phyloP scores from a whole-genome alignment of 768 basidiomycete genomes.

The Collybiopsis confluens region DNA sequence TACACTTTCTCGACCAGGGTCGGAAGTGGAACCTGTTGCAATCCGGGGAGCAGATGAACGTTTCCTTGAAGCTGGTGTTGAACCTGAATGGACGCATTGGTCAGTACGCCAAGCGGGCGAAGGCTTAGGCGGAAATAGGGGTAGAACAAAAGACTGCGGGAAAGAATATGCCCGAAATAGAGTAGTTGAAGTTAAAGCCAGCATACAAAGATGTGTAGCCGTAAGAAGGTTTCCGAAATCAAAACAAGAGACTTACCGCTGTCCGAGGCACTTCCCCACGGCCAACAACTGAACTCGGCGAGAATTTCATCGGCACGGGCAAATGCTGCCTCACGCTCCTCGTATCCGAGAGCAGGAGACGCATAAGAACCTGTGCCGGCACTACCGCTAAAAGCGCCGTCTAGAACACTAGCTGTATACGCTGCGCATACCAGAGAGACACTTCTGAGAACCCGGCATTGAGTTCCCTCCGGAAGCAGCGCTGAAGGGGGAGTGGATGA shows the following conservation, averaged over 20 bases:
- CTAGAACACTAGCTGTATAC: constrained; percentile 92
- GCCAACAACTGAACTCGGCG: constrained; percentile 88
- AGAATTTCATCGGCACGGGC: constrained; percentile 91
- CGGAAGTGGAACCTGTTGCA: constrained; percentile 49
- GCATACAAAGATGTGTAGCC: not conserved
- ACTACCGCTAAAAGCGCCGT: constrained; percentile 82
- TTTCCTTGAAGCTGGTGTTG: constrained; percentile 27
- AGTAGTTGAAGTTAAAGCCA: too few species aligned
- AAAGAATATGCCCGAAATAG: too few species aligned
- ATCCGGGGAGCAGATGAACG: constrained; percentile 37
- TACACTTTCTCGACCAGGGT: constrained; percentile 56
- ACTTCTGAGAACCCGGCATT: constrained; percentile 75
- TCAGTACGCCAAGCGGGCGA: too few species aligned
- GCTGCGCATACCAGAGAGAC: constrained; percentile 88
- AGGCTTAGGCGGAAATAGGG: too few species aligned
- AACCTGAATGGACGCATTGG: not conserved
- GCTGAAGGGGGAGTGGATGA: constrained; percentile 73
- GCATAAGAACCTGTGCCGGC: not conserved
- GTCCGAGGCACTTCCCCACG: constrained; percentile 52
- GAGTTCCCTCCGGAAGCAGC: constrained; percentile 71
- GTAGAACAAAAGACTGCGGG: too few species aligned
- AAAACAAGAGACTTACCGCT: constrained; percentile 10
- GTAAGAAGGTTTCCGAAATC: not conserved
- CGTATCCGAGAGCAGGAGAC: constrained; percentile 60
- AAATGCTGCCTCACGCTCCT: constrained; percentile 91